These are phyloP conservation scores for Quercus gilva DNA, from an alignment of 306 rosid species.

Conservation along the genomic window DNA sequence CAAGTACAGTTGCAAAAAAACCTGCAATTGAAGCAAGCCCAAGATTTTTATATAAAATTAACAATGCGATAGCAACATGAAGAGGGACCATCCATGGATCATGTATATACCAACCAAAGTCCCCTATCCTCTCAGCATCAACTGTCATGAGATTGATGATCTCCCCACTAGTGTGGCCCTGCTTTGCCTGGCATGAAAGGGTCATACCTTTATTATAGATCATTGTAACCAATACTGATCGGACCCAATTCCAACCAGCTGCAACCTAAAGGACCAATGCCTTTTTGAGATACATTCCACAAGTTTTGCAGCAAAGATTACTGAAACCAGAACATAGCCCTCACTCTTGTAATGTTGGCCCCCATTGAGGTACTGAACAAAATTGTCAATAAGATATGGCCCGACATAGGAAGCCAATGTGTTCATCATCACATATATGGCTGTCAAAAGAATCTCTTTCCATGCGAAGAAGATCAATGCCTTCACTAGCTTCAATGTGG, in stretches of 20 bases:
- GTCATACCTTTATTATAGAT: slow-evolving; percentile 38
- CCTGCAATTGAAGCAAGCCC: slow-evolving; percentile 49
- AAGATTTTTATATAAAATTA: slow-evolving; percentile 46
- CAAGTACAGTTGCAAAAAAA: slow-evolving; percentile 35
- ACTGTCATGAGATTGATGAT: slow-evolving; percentile 49
- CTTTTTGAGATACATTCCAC: slow-evolving; percentile 37
- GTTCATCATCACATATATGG: slow-evolving; percentile 17
- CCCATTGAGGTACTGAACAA: slow-evolving; percentile 48
- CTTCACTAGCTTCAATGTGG: slow-evolving; percentile 42
- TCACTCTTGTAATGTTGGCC: slow-evolving; percentile 27
- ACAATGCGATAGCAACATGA: slow-evolving; percentile 38
- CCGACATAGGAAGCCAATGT: slow-evolving; percentile 52
- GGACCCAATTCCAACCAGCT: slow-evolving; percentile 41
- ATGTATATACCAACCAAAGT: slow-evolving; percentile 37
- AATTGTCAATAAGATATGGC: slow-evolving; percentile 45
- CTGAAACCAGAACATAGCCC: slow-evolving; percentile 37
- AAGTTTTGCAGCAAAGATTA: slow-evolving; percentile 41
- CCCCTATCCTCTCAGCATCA: slow-evolving; percentile 53
- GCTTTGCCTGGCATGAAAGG: slow-evolving; percentile 42
- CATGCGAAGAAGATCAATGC: slow-evolving; percentile 25
- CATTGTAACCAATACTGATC: slow-evolving; percentile 28
- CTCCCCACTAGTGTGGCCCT: slow-evolving; percentile 43
- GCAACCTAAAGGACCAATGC: slow-evolving; percentile 45
- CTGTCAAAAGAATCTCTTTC: slow-evolving; percentile 48
- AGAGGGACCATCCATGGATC: slow-evolving; percentile 44